Evolutionary conservation across 441 rosid species (phyloP).

Genomic region (Populus hybrid): DNA sequence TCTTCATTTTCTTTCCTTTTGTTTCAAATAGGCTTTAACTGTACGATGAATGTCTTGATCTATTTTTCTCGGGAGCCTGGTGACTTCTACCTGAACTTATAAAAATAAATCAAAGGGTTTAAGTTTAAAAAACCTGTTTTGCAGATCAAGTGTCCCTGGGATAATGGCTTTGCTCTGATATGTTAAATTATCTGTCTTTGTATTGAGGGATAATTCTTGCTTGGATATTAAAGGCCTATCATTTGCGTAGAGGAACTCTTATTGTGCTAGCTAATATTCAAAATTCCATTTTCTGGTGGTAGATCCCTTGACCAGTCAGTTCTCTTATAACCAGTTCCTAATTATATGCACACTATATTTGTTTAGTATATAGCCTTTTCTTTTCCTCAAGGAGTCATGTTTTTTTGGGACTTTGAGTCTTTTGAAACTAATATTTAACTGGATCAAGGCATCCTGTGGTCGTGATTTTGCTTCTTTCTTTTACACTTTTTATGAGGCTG

Average conservation of each 20-base stretch:
- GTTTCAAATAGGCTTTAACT: neutral
- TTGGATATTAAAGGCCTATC: neutral
- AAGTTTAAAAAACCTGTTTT: neutral
- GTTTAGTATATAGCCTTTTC: neutral
- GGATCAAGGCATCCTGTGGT: neutral
- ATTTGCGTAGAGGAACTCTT: neutral
- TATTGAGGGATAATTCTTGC: neutral
- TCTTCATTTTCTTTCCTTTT: neutral
- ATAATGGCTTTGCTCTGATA: neutral
- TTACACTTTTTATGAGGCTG: neutral
- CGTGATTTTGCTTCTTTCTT: neutral
- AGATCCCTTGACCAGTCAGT: neutral
- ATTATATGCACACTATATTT: neutral
- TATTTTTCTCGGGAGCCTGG: no score
- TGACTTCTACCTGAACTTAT: neutral
- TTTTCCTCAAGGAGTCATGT: neutral
- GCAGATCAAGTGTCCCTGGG: neutral
- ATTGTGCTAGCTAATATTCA: neutral
- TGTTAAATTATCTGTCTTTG: neutral
- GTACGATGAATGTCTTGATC: no score
- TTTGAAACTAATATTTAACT: neutral
- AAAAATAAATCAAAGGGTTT: neutral
- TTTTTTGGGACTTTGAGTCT: neutral
- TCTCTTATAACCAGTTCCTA: neutral
- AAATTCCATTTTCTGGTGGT: neutral